These are phyloP conservation scores for Sporothrix protearum DNA, from an alignment of 2,329 filamentous ascomycete species.

Conservation along the genomic window DNA sequence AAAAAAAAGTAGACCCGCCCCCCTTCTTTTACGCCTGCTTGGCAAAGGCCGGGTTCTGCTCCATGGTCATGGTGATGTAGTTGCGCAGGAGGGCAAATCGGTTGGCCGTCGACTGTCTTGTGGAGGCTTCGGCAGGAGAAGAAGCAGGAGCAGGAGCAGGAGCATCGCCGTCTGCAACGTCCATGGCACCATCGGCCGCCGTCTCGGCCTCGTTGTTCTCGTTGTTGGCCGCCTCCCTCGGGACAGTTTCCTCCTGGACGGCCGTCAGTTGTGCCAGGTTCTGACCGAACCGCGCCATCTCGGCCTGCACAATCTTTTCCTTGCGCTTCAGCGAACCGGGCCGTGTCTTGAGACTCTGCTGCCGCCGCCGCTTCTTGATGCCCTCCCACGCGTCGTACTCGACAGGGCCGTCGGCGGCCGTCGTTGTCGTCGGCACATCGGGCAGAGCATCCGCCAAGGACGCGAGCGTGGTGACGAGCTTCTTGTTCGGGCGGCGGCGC, in stretches of 20 bases:
- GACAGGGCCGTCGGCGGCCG: slow-evolving; percentile 34
- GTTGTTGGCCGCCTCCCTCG: slow-evolving; percentile 1
- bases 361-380: slow-evolving; percentile 59
- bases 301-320: slow-evolving; percentile 71
- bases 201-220: too few relatives aligned
- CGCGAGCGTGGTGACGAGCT: slow-evolving; percentile 71
- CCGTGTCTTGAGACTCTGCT: slow-evolving; percentile 69
- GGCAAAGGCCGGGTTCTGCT: slow-evolving; percentile 76
- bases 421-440: slow-evolving; percentile 43
- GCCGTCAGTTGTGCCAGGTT: slow-evolving; percentile 73
- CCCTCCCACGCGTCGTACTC: slow-evolving; percentile 33
- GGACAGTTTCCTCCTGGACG: slow-evolving; percentile 29
- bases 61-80: slow-evolving; percentile 84
- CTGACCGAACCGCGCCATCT: slow-evolving; percentile 78
- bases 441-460: slow-evolving; percentile 78
- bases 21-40: slow-evolving; percentile 10
- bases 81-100: slow-evolving; percentile 78
- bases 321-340: slow-evolving; percentile 81
- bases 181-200: slow-evolving; percentile 11
- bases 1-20: not conserved
- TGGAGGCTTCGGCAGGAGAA: slow-evolving; percentile 11
- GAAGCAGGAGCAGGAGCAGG: slow-evolving; percentile 19
- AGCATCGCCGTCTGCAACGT: slow-evolving; percentile 27
- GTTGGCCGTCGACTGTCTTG: slow-evolving; percentile 46
- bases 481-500: slow-evolving; percentile 67